phyloP scores from a whole-genome alignment of 257 asterid genomes.

The Vinca minor region DNA sequence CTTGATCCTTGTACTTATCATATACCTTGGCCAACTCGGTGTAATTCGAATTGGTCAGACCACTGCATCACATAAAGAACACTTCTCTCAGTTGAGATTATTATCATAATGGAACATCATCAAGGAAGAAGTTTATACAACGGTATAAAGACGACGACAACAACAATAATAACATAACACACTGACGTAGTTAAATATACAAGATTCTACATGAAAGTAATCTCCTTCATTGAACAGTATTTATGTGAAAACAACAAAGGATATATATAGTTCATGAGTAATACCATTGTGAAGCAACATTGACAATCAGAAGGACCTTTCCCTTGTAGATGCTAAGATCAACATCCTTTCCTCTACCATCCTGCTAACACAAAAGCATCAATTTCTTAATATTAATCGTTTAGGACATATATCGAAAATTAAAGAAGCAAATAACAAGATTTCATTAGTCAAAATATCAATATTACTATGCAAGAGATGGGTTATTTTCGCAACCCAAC shows the following conservation, averaged over 20 bases:
- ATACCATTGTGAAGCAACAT: slow-evolving; percentile 93
- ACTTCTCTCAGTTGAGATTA: not conserved
- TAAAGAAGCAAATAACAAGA: too few relatives aligned
- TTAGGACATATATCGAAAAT: too few relatives aligned
- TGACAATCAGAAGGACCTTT: slow-evolving; percentile 66
- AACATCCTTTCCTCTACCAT: slow-evolving; percentile 68
- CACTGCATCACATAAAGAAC: slow-evolving; percentile 43
- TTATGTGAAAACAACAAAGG: not conserved
- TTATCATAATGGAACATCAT: not conserved
- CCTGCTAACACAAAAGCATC: slow-evolving; percentile 35
- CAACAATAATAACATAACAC: too few relatives aligned
- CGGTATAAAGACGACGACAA: not conserved
- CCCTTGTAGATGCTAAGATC: slow-evolving; percentile 63
- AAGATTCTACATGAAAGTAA: not conserved
- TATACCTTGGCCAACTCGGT: slow-evolving; percentile 57
- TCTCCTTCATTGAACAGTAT: not conserved
- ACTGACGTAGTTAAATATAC: too few relatives aligned
- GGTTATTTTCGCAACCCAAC: not conserved
- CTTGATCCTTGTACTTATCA: slow-evolving; percentile 68
- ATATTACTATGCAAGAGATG: too few relatives aligned
- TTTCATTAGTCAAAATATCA: too few relatives aligned
- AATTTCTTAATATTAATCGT: too few relatives aligned
- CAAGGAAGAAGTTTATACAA: not conserved
- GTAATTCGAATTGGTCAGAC: slow-evolving; percentile 74
- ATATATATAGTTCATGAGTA: slow-evolving; percentile 2